Evolutionary conservation across 192 early-diverging fungal species (phyloP).

Genomic region (Coemansia sp.): DNA sequence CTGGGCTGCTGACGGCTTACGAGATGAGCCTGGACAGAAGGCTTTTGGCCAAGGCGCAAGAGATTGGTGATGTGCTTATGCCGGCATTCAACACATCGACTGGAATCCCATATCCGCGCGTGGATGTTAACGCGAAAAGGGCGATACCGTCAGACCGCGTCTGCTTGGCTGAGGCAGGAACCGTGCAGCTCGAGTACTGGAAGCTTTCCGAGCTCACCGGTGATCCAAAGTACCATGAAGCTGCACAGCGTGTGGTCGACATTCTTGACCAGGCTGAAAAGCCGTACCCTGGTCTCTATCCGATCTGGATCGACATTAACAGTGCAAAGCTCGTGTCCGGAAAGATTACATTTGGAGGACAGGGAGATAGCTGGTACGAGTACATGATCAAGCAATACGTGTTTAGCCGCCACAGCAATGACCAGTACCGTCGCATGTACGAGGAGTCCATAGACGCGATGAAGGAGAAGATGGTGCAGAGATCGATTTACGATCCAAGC

Average conservation of each 20-base stretch:
- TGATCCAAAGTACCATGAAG: conserved; percentile 62
- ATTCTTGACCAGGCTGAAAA: conserved; percentile 45
- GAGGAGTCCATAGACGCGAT: conserved; percentile 52
- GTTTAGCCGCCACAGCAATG: conserved; percentile 27
- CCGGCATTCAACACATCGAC: conserved; percentile 72
- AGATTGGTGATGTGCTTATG: conserved; percentile 67
- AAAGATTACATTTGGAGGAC: conserved; percentile 51
- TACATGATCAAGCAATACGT: conserved; percentile 57
- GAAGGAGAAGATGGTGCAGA: conserved; percentile 45
- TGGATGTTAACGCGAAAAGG: conserved; percentile 54
- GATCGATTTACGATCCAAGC: conserved; percentile 37
- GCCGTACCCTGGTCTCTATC: conserved; percentile 60
- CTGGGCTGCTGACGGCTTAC: conserved; percentile 81
- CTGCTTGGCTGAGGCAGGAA: conserved; percentile 69
- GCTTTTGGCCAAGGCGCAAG: conserved; percentile 68
- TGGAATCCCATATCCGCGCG: conserved; percentile 70
- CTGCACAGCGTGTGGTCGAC: conserved; percentile 61
- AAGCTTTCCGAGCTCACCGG: conserved; percentile 79
- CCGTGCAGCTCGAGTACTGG: conserved; percentile 80
- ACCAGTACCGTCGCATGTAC: conserved; percentile 56
- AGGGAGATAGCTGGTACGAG: conserved; percentile 58
- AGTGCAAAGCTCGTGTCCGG: conserved; percentile 33
- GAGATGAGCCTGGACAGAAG: conserved; percentile 73
- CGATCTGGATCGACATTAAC: conserved; percentile 56
- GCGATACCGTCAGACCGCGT: conserved; percentile 22